Conservation (phyloP, 495 filamentous ascomycete genomes). For the Thermochaetoides thermophila region DNA sequence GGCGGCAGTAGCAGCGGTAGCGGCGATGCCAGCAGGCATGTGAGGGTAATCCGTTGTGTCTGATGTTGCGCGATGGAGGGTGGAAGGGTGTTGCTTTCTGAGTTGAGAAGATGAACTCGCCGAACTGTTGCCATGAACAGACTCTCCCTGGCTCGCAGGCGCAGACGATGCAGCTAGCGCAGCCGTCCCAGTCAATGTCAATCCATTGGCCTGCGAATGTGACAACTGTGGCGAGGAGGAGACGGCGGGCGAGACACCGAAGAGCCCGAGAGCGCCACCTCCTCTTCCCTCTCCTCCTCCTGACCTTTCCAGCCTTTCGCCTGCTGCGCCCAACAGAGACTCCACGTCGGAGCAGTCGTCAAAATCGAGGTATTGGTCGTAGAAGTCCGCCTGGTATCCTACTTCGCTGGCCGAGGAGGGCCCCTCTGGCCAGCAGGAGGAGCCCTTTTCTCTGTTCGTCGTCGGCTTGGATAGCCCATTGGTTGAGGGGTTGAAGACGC, state of each 20-base stretch:
- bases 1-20: too few relatives aligned
- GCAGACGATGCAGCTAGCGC: too few relatives aligned
- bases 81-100: conserved; percentile 1
- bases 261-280: conserved; percentile 8
- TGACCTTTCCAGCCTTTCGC: too few relatives aligned
- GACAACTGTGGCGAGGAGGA: conserved; percentile 10
- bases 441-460: conserved; percentile 26
- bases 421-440: conserved; percentile 22
- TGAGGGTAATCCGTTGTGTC: neutral
- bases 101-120: neutral
- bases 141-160: too few relatives aligned
- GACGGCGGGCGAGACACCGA: conserved; percentile 7
- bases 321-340: conserved; percentile 2
- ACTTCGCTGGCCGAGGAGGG: conserved; percentile 20
- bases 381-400: conserved; percentile 27
- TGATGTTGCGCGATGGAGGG: conserved; percentile 1
- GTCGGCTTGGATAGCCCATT: conserved; percentile 8
- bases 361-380: conserved; percentile 34
- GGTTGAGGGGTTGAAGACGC: conserved; percentile 12
- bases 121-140: too few relatives aligned
- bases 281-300: conserved; percentile 7
- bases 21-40: too few relatives aligned
- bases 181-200: neutral
- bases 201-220: neutral
- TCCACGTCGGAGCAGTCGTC: conserved; percentile 17